Conservation (phyloP, 371 early-diverging fungal species). For the Actinomortierella ambigua region DNA sequence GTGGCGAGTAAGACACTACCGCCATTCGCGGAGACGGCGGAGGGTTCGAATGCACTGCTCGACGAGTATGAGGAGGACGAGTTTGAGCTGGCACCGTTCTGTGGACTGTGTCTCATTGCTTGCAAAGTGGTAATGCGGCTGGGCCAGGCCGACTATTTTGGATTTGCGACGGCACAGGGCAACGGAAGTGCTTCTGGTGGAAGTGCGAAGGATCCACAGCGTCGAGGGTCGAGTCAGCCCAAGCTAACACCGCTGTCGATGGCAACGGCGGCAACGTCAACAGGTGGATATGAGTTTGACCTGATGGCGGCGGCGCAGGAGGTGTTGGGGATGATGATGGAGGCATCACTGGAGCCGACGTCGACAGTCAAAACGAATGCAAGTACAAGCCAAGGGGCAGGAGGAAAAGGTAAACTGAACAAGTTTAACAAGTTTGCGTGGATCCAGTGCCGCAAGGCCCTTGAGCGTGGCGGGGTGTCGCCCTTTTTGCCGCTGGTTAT, state of each 20-base stretch:
- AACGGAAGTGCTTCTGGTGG: constrained; percentile 7
- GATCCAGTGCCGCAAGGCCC: constrained; percentile 45
- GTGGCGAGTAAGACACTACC: too few species aligned
- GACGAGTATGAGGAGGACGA: constrained; percentile 42
- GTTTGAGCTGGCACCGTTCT: constrained; percentile 50
- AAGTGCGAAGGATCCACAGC: constrained; percentile 2
- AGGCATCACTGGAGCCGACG: background rate
- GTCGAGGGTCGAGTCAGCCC: constrained; percentile 5
- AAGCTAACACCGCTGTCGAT: background rate
- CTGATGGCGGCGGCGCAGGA: constrained; percentile 37
- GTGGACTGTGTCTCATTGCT: constrained; percentile 48
- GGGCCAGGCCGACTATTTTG: constrained; percentile 46
- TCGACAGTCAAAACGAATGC: constrained; percentile 1
- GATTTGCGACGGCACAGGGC: constrained; percentile 23
- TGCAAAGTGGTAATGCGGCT: constrained; percentile 39
- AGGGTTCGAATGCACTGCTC: too few species aligned
- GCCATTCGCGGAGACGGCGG: too few species aligned
- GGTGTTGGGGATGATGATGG: constrained; percentile 33
- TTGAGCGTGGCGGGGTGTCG: constrained; percentile 34
- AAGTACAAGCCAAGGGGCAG: constrained; percentile 10
- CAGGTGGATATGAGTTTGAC: constrained; percentile 37
- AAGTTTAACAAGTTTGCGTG: constrained; percentile 51
- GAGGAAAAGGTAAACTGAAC: constrained; percentile 32
- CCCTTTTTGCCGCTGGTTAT: constrained; percentile 48
- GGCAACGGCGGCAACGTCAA: background rate